These are phyloP conservation scores for Elsinoe necatrix DNA, from an alignment of 2,329 filamentous ascomycete species.

Conservation along the genomic window DNA sequence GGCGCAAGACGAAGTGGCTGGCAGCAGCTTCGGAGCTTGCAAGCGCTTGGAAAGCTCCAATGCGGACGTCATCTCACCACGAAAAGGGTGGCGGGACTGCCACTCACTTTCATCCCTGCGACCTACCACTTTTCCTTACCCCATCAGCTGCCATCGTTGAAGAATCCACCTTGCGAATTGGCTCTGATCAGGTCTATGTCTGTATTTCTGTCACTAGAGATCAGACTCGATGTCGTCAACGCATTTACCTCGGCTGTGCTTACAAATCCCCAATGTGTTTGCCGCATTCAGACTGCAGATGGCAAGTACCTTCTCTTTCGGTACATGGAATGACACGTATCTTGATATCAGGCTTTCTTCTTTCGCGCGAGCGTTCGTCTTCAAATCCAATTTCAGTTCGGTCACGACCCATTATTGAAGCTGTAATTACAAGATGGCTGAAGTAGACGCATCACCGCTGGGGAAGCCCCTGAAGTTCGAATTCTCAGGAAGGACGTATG, in stretches of 20 bases:
- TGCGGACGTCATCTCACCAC: not conserved
- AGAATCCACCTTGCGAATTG: too few relatives aligned
- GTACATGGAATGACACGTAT: not conserved
- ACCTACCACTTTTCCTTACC: not conserved
- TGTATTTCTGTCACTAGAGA: not conserved
- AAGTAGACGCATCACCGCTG: conserved; percentile 24
- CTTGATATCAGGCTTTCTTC: not conserved
- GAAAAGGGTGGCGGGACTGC: not conserved
- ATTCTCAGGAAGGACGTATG: conserved; percentile 40
- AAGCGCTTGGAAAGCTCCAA: conserved; percentile 1
- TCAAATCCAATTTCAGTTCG: not conserved
- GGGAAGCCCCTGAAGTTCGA: conserved; percentile 38
- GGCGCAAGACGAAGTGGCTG: conserved; percentile 1
- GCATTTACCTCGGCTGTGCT: not conserved
- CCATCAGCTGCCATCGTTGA: not conserved
- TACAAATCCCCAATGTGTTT: not conserved
- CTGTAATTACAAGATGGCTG: not conserved
- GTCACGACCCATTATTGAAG: not conserved
- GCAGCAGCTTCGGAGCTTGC: not conserved
- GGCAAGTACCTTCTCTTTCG: not conserved
- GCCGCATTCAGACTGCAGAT: not conserved
- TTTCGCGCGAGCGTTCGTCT: not conserved
- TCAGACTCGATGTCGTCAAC: not conserved
- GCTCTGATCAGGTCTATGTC: too few relatives aligned
- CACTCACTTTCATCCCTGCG: not conserved